phyloP scores from a whole-genome alignment of 495 filamentous ascomycete genomes.

The Hyaloscypha finlandica region DNA sequence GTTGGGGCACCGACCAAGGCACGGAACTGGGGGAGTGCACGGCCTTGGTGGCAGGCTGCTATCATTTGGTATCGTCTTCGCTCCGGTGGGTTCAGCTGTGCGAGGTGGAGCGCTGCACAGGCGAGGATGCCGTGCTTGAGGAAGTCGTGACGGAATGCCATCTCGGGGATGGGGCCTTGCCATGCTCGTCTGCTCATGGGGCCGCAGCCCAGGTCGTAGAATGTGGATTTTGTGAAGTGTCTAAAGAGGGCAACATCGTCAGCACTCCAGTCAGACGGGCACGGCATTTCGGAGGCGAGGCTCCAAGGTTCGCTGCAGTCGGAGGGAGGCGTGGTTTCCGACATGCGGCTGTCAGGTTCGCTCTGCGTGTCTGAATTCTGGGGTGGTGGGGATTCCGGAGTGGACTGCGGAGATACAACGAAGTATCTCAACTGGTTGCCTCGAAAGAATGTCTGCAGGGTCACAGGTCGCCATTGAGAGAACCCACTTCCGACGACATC shows the following conservation, averaged over 20 bases:
- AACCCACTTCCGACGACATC: background rate
- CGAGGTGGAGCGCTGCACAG: conserved; percentile 37
- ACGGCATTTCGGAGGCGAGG: background rate
- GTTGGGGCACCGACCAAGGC: conserved; percentile 29
- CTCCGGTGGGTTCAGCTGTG: conserved; percentile 25
- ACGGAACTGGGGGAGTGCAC: conserved; percentile 37
- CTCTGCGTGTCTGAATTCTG: background rate
- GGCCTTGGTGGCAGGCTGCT: conserved; percentile 34
- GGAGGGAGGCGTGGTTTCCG: background rate
- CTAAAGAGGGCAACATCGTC: conserved; percentile 21
- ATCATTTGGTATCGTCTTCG: conserved; percentile 28
- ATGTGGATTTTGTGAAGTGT: conserved; percentile 22
- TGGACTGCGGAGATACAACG: background rate
- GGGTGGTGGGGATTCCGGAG: background rate
- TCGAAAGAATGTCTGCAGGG: background rate
- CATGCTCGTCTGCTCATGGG: conserved; percentile 14
- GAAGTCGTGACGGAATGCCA: conserved; percentile 32
- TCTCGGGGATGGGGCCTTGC: conserved; percentile 26
- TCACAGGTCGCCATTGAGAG: background rate
- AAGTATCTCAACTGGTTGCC: conserved; percentile 6
- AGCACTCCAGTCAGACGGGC: conserved; percentile 18
- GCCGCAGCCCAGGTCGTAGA: conserved; percentile 18
- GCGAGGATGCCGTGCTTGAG: conserved; percentile 41
- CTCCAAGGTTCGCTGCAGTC: background rate
- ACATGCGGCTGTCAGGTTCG: background rate